A percentile compares a stretch with the other conserved stretches of the same genome.
phyloP scores from a whole-genome alignment of 2,329 filamentous ascomycete genomes.

The Xylariaceae sp. region DNA sequence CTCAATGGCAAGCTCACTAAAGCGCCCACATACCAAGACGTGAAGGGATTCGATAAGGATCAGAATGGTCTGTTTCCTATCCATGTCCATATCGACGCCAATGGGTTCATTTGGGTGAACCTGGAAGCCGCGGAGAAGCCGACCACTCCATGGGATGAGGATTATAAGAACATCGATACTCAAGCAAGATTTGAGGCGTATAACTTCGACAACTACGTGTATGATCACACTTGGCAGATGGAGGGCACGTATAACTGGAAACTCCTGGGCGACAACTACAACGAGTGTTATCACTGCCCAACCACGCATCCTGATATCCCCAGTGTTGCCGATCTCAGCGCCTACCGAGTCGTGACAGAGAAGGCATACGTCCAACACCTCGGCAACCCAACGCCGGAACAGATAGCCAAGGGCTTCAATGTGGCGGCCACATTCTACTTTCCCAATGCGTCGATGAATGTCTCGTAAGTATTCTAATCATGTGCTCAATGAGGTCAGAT shows the following conservation, averaged over 20 bases:
- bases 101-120: slow-evolving; percentile 56
- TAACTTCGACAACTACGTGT: slow-evolving; percentile 47
- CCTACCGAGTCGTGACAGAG: slow-evolving; percentile 48
- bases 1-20: slow-evolving; percentile 53
- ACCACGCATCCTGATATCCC: slow-evolving; percentile 55
- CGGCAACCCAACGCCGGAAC: slow-evolving; percentile 18
- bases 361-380: slow-evolving; percentile 45
- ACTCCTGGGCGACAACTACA: slow-evolving; percentile 58
- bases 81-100: slow-evolving; percentile 47
- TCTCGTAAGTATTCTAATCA: slow-evolving; percentile 14
- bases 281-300: slow-evolving; percentile 61
- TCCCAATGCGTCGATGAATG: slow-evolving; percentile 21
- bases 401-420: slow-evolving; percentile 19
- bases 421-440: slow-evolving; percentile 21
- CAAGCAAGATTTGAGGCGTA: slow-evolving; percentile 18
- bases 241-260: slow-evolving; percentile 57
- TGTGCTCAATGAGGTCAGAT: not conserved
- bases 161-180: slow-evolving; percentile 28
- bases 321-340: slow-evolving; percentile 50
- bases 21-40: slow-evolving; percentile 52
- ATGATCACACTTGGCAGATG: slow-evolving; percentile 54
- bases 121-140: slow-evolving; percentile 43
- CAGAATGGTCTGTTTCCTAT: slow-evolving; percentile 53
- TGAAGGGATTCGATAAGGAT: slow-evolving; percentile 51
- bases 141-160: slow-evolving; percentile 47